Conservation (phyloP, 2,329 filamentous ascomycete genomes). For the Cercospora berteroae region DNA sequence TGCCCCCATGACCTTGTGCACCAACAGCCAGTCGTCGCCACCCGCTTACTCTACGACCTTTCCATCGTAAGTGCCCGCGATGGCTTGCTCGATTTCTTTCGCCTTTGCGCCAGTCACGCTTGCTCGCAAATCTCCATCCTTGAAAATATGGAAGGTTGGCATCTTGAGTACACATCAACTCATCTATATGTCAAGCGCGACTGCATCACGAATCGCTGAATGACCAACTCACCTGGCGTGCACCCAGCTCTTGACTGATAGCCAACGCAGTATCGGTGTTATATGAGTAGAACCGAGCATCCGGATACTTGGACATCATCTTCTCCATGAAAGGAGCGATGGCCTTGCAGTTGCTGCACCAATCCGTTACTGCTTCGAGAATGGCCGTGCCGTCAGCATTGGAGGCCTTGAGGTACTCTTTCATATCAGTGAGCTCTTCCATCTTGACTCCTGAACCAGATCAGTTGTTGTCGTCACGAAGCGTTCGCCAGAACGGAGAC, state of each 20-base stretch:
- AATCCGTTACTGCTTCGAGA: conserved; percentile 34
- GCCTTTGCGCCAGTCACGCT: conserved; percentile 35
- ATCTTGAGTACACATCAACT: conserved; percentile 18
- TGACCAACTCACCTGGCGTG: conserved; percentile 16
- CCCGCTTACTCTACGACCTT: conserved; percentile 24
- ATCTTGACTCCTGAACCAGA: conserved; percentile 17
- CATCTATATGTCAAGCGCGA: not conserved
- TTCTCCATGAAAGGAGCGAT: conserved; percentile 36
- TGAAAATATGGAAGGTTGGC: conserved; percentile 38
- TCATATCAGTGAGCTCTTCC: conserved; percentile 34
- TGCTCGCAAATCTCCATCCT: conserved; percentile 34
- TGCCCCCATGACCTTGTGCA: not conserved
- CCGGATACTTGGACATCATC: conserved; percentile 35
- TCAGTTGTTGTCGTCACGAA: not conserved
- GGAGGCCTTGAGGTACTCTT: conserved; percentile 35
- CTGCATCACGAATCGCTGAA: not conserved
- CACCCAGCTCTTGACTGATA: conserved; percentile 36
- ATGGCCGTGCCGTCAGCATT: conserved; percentile 34
- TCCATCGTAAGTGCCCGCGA: conserved; percentile 32
- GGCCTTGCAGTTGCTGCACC: conserved; percentile 37
- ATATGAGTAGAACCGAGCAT: conserved; percentile 35
- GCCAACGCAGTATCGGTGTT: conserved; percentile 34
- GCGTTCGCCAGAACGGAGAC: not conserved
- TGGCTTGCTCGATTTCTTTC: conserved; percentile 32
- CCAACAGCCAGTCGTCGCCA: not conserved